Evolutionary conservation across 169 alveolate species (phyloP).

Genomic region (Plasmodium adleri): DNA sequence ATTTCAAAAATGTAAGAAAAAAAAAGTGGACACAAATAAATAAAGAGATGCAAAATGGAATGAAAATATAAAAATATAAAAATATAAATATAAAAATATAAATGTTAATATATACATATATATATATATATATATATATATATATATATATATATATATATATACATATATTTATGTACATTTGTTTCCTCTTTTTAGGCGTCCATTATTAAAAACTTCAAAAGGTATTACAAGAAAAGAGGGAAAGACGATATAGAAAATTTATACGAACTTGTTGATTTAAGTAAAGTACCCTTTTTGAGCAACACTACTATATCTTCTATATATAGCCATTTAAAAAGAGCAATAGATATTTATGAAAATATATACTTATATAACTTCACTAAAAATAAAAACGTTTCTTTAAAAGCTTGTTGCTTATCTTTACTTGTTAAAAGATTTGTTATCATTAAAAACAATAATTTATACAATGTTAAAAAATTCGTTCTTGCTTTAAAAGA

Average conservation of each 20-base stretch:
- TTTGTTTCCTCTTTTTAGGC: conserved; percentile 13
- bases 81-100: no score
- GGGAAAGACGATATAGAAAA: conserved; percentile 58
- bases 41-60: no score
- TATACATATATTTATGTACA: no score
- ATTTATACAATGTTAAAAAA: conserved; percentile 12
- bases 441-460: conserved; percentile 11
- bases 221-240: conserved; percentile 23
- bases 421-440: conserved; percentile 33
- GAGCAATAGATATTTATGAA: conserved; percentile 65
- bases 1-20: conserved; percentile 45
- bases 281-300: conserved; percentile 52
- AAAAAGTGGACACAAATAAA: neutral
- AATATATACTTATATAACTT: conserved; percentile 37
- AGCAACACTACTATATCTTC: conserved; percentile 32
- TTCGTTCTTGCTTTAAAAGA: conserved; percentile 9
- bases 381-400: conserved; percentile 6
- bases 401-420: conserved; percentile 35
- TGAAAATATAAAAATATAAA: no score
- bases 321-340: conserved; percentile 42
- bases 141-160: no score
- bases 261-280: conserved; percentile 34
- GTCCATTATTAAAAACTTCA: conserved; percentile 48
- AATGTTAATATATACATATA: no score
- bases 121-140: neutral